Evolutionary conservation across 2,329 filamentous ascomycete genomes (phyloP), one percentile per base, ranked within the genome.

Genomic region (Pochonia chlamydosporia): DNA sequence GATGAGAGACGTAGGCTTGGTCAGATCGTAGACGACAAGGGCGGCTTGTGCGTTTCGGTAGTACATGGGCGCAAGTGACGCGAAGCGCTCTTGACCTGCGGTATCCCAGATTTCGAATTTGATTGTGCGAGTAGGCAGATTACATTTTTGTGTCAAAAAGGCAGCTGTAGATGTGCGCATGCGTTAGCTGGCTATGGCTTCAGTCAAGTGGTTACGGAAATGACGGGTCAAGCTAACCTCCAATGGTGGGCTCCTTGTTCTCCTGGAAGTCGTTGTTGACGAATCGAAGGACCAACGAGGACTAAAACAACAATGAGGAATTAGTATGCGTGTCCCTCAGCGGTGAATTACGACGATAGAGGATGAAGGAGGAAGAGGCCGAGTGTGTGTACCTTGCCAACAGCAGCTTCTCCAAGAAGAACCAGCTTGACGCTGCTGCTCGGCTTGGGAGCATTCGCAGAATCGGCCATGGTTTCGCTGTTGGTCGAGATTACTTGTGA

Each of bases 341-440:
- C n/a, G n/a, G 16, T 20, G 20, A 8, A 18, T 41, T 23, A 18
- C 18, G 42, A 13, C 28, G n/a, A 10, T 11, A 10, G 25, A 40
- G 4, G 8, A 36, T 3, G 33, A 24, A 46, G 25, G 9, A 9
- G n/a, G 25, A 30, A 13, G 18, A 25, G 26, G 44, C 16, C 13
- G 28, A 25, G 26, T 39, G 28, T 36, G 33, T 68, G 52, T 75
- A 96, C 93, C 86, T 99, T 99, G 81, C 93, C 93, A 49, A 99
- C 93, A 51, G 93, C 93, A 54, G 93, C 93, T 74, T 99, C 93
- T 58, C 93, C 93, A 49, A 99, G 84, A 64, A 99, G 81, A 56
- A 99, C 93, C 59, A 99, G 86, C 85, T 99, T 99, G 68, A 99
- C 93, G 75, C 93, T 99, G 83, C 91, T 97, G 78, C 91, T 97